A percentile compares a stretch with the other conserved stretches of the same genome.
These are phyloP conservation scores for Stevia rebaudiana DNA, from an alignment of 140 eudicot species.

Conservation along the genomic window DNA sequence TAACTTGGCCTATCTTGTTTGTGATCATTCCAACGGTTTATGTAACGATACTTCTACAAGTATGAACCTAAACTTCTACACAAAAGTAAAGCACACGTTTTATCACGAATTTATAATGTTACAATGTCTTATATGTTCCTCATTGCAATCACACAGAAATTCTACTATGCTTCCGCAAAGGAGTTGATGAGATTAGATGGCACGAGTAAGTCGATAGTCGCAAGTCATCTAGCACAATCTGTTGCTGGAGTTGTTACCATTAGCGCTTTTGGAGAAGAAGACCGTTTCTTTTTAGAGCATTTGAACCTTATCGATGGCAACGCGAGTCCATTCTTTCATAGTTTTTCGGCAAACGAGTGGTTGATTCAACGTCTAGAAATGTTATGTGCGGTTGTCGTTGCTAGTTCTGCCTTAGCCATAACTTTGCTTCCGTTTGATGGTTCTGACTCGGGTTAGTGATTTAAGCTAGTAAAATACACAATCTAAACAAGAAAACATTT, in stretches of 20 bases:
- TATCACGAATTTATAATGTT: too few relatives aligned
- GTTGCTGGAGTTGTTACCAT: conserved; percentile 63
- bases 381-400: conserved; percentile 50
- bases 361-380: conserved; percentile 57
- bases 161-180: conserved; percentile 62
- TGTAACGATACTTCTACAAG: conserved; percentile 48
- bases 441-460: conserved; percentile 46
- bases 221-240: conserved; percentile 65
- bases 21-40: conserved; percentile 50
- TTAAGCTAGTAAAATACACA: not conserved
- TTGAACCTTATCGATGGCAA: conserved; percentile 47
- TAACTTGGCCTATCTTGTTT: conserved; percentile 53
- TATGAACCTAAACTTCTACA: conserved; percentile 22
- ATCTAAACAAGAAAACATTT: not conserved
- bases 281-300: conserved; percentile 40
- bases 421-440: conserved; percentile 51
- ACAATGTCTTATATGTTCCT: too few relatives aligned
- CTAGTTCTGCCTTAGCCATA: conserved; percentile 56
- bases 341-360: conserved; percentile 71
- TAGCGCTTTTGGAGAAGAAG: conserved; percentile 68
- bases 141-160: conserved; percentile 41
- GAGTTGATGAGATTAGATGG: conserved; percentile 76
- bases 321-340: conserved; percentile 52
- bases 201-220: conserved; percentile 59
- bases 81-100: too few relatives aligned